phyloP scores from a whole-genome alignment of 23 red algal genomes.

The Gracilaria vermiculophylla region DNA sequence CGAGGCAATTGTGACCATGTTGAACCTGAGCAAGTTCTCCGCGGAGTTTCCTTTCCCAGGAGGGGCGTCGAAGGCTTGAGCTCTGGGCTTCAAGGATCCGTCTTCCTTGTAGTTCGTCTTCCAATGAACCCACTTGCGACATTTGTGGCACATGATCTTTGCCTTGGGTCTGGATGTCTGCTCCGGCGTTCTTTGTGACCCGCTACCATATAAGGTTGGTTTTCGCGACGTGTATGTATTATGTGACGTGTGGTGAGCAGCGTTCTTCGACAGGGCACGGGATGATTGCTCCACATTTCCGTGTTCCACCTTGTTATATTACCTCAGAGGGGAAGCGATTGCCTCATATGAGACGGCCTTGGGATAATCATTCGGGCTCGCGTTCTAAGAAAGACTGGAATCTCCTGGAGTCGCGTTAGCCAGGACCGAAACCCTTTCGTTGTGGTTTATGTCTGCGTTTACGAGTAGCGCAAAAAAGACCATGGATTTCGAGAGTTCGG shows the following conservation, averaged over 20 bases:
- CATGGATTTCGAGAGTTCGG: not conserved
- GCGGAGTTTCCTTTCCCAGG: too few relatives aligned
- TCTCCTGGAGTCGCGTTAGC: not conserved
- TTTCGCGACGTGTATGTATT: not conserved
- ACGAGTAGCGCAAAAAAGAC: not conserved
- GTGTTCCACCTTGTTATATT: not conserved
- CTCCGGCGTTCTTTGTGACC: too few relatives aligned
- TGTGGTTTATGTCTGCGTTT: not conserved
- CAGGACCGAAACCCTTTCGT: not conserved
- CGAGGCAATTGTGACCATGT: not conserved
- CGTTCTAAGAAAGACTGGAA: not conserved
- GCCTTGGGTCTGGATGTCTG: too few relatives aligned
- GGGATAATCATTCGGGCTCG: not conserved
- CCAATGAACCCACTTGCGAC: too few relatives aligned
- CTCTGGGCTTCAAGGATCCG: too few relatives aligned
- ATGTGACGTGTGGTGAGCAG: not conserved
- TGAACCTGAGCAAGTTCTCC: not conserved
- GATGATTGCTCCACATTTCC: not conserved
- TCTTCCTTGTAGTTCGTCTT: too few relatives aligned
- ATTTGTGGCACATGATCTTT: too few relatives aligned
- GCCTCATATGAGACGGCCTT: not conserved
- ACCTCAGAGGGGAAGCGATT: not conserved
- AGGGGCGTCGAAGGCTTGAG: too few relatives aligned
- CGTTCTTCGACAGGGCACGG: not conserved
- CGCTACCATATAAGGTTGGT: too few relatives aligned